Base-by-base conservation (phyloP, 225 moss, liverwort and hornwort genomes). In the Straminergon stramineum region DNA sequence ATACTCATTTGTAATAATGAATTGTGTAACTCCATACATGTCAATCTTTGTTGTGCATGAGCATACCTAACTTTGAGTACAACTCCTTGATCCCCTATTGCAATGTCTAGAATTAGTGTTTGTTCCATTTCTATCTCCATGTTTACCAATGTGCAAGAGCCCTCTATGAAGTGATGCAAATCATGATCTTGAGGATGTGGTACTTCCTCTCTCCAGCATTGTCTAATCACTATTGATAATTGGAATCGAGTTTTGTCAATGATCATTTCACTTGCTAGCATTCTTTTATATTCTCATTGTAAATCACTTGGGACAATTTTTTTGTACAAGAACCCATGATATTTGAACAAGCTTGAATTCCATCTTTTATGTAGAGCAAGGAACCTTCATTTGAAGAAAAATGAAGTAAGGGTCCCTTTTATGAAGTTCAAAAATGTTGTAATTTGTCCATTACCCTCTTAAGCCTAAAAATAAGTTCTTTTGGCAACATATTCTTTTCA, bases 71-170 rank as follows among this genome's bases (percentile, higher is more conserved):
- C 19, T 75, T 32, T 31, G 4, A 17, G 4, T 30, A 5, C 19
- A 31, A 51, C 0, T 32, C 17, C 0, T 75, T 75, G 9, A 75
- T 51, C 7, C 7, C 11, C 2, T 1, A 0, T 4, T 51, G 19
- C 2, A 18, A 18, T 19, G 7, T 31, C 7, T 75, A 30, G 0
- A 0, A 0, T 12, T 1, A 31, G 0, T 51, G 10, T 51, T 9
- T 51, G 2, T 75, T 51, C 7, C 7, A 51, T 75, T 75, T 51
- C 51, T 75, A 51, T 51, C 31, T 11, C 2, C 0, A 0, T 0
- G 0, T 75, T 48, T 48, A 11, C 10, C 3, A 51, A 48, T 51
- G 11, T 21, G 0, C 6, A 75, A 11, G 18, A 75, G 6, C 15
- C 17, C 4, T 10, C 9, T 75, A 17, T 30, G 4, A 75, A 6